phyloP scores from a whole-genome alignment of 1,284 basidiomycete species.

The Earliella scabrosa region DNA sequence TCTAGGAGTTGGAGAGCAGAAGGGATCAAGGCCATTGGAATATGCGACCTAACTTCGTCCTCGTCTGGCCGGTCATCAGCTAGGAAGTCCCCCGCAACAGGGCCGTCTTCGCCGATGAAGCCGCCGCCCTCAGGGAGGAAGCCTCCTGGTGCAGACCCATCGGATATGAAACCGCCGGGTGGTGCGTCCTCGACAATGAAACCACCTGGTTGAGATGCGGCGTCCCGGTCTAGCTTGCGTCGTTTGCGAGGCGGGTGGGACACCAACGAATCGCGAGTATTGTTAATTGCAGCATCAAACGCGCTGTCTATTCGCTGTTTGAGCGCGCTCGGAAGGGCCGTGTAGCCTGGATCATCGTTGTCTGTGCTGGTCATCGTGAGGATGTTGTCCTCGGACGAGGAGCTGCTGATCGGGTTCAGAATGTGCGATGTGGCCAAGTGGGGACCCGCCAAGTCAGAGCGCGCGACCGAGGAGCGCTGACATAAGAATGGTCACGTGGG shows the following conservation, averaged over 20 bases:
- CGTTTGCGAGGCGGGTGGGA: conserved; percentile 24
- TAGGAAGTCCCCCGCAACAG: conserved; percentile 22
- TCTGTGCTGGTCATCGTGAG: neutral
- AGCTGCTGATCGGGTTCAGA: too few relatives aligned
- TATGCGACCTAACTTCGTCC: conserved; percentile 28
- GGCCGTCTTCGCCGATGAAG: conserved; percentile 6
- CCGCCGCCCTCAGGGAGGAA: conserved; percentile 4
- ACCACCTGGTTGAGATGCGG: conserved; percentile 21
- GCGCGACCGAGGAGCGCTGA: too few relatives aligned
- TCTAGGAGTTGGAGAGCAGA: conserved; percentile 65
- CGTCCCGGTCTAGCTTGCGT: conserved; percentile 24
- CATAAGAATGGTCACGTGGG: conserved; percentile 27
- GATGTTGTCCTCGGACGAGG: neutral
- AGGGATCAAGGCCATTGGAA: conserved; percentile 63
- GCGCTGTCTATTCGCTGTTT: conserved; percentile 33
- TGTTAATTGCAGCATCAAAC: conserved; percentile 25
- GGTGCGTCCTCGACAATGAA: conserved; percentile 21
- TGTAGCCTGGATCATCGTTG: conserved; percentile 28
- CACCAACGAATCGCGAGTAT: neutral
- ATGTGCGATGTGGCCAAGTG: too few relatives aligned
- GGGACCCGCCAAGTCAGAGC: too few relatives aligned
- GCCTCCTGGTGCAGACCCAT: neutral
- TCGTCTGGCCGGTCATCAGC: conserved; percentile 8
- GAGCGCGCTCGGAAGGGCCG: conserved; percentile 23
- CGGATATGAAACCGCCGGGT: conserved; percentile 24